Percentiles rank a stretch among this genome's conserved stretches.
These are phyloP conservation scores for Cordyceps farinosa DNA, from an alignment of 2,329 filamentous ascomycete genomes.

Conservation along the genomic window DNA sequence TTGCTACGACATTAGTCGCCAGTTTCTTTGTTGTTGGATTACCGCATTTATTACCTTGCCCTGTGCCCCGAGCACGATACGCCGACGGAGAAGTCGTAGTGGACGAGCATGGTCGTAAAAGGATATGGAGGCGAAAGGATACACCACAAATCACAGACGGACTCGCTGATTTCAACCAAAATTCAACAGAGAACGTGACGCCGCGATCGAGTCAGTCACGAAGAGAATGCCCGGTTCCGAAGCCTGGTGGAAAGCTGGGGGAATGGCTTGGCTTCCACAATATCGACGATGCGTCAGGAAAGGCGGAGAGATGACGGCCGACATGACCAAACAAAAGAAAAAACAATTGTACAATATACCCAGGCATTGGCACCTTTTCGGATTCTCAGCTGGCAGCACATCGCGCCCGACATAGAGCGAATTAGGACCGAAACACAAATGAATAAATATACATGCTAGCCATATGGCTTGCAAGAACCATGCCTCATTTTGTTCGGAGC, in stretches of 20 bases:
- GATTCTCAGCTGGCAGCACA: neutral
- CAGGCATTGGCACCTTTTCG: neutral
- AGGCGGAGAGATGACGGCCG: conserved; percentile 25
- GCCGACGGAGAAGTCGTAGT: conserved; percentile 62
- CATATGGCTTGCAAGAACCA: neutral
- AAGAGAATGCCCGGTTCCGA: conserved; percentile 88
- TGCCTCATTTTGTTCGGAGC: neutral
- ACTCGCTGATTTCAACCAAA: conserved; percentile 46
- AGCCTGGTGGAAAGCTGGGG: conserved; percentile 75
- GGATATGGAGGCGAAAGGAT: conserved; percentile 41
- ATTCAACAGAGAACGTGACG: conserved; percentile 24
- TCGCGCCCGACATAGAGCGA: neutral
- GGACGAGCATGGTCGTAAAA: conserved; percentile 44
- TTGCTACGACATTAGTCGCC: conserved; percentile 84
- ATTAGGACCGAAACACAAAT: neutral
- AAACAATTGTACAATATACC: conserved; percentile 17
- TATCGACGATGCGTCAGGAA: conserved; percentile 24
- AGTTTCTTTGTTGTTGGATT: conserved; percentile 90
- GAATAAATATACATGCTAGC: neutral
- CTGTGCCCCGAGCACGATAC: conserved; percentile 70
- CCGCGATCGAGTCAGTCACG: conserved; percentile 40
- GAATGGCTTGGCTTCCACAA: conserved; percentile 68
- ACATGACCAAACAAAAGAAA: neutral
- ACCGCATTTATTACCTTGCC: conserved; percentile 88
- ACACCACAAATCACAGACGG: conserved; percentile 41